These are phyloP conservation scores for Fragaria ananassa DNA, from an alignment of 306 rosid genomes.

Conservation along the genomic window DNA sequence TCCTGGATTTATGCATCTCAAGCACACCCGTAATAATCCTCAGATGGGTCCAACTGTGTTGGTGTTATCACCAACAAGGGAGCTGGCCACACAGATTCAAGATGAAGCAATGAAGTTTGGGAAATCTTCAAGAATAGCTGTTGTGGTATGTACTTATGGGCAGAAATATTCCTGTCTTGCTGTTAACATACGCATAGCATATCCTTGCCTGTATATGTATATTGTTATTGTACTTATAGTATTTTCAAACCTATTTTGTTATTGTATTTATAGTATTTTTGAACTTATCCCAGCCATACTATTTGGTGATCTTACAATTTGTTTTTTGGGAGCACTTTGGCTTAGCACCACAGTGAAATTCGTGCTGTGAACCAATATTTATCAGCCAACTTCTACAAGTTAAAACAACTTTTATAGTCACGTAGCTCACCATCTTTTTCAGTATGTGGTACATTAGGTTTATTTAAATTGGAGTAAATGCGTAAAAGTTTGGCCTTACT, in stretches of 20 bases:
- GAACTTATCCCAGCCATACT: background rate
- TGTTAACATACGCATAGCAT: background rate
- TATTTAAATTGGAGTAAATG: background rate
- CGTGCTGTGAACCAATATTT: background rate
- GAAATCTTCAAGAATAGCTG: conserved; percentile 75
- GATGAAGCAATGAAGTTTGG: conserved; percentile 97
- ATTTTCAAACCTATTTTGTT: background rate
- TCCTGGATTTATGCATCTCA: conserved; percentile 87
- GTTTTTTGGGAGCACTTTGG: background rate
- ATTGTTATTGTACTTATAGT: background rate
- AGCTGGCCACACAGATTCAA: conserved; percentile 95
- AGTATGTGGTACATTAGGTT: background rate
- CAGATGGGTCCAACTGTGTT: conserved; percentile 75
- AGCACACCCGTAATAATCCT: conserved; percentile 64
- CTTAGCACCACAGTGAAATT: background rate
- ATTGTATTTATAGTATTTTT: background rate
- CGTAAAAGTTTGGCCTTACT: background rate
- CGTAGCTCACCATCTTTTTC: background rate
- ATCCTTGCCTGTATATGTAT: background rate
- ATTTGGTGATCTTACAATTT: no score
- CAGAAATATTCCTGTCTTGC: background rate
- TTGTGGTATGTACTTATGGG: conserved; percentile 52
- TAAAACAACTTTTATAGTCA: background rate
- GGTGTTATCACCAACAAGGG: conserved; percentile 96
- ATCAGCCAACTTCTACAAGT: background rate